A percentile compares a stretch with the other conserved stretches of the same genome.
phyloP scores from a whole-genome alignment of 768 basidiomycete genomes.

The Suillus cothurnatus region DNA sequence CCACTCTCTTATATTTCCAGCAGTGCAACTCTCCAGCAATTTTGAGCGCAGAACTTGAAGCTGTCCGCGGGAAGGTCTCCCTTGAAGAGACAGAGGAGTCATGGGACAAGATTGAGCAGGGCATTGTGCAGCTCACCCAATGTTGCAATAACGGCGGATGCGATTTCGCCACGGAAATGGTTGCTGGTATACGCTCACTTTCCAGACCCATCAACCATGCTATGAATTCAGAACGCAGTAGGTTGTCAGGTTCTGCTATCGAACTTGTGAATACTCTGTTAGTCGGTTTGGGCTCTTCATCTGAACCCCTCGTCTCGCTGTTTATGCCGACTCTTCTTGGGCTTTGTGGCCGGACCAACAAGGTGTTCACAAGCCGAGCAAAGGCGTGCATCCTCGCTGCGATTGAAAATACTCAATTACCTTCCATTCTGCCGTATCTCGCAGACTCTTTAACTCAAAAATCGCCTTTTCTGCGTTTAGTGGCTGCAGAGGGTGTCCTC shows the following conservation, averaged over 20 bases:
- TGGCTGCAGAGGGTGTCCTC: conserved; percentile 66
- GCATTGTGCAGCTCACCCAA: conserved; percentile 46
- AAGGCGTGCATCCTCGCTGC: conserved; percentile 59
- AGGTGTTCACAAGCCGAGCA: conserved; percentile 71
- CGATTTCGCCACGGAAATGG: conserved; percentile 53
- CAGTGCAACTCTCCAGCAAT: conserved; percentile 36
- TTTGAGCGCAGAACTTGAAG: conserved; percentile 44
- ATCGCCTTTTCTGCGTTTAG: conserved; percentile 60
- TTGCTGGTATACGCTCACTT: conserved; percentile 50
- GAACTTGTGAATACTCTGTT: conserved; percentile 62
- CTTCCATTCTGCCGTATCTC: conserved; percentile 63
- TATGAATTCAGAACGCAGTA: conserved; percentile 73
- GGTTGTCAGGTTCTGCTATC: conserved; percentile 66
- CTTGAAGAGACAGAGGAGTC: conserved; percentile 75
- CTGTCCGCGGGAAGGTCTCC: conserved; percentile 42
- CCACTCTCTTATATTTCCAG: conserved; percentile 3
- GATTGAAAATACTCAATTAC: conserved; percentile 68
- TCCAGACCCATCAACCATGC: conserved; percentile 57
- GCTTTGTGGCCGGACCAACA: conserved; percentile 76
- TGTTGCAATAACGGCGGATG: conserved; percentile 56
- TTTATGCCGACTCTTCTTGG: conserved; percentile 69
- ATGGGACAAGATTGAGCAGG: conserved; percentile 69
- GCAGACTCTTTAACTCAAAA: conserved; percentile 65
- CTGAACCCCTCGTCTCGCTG: conserved; percentile 66
- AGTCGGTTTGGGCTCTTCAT: conserved; percentile 55